phyloP scores from a whole-genome alignment of 2,329 filamentous ascomycete species.

The Aspergillus sp. region DNA sequence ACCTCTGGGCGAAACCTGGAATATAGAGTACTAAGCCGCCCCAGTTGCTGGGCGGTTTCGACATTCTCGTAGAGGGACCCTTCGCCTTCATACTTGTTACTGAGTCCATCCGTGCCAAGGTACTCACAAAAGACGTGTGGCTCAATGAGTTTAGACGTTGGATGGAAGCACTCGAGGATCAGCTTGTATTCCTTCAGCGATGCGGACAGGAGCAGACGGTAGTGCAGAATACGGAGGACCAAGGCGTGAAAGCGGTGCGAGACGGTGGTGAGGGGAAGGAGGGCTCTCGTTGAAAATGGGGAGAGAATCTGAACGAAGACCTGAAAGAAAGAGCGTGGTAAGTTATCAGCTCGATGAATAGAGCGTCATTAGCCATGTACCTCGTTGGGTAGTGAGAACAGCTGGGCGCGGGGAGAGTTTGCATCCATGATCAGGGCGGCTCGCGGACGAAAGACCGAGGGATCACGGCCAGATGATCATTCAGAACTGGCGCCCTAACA shows the following conservation, averaged over 20 bases:
- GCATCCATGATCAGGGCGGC: conserved; percentile 9
- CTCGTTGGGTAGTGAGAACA: conserved; percentile 36
- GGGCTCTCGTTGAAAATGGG: conserved; percentile 47
- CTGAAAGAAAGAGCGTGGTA: conserved; percentile 28
- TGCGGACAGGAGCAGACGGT: conserved; percentile 60
- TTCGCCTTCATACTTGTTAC: conserved; percentile 38
- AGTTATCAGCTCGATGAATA: not conserved
- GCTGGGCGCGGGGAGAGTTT: conserved; percentile 8
- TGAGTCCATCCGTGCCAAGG: conserved; percentile 61
- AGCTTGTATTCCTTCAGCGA: conserved; percentile 62
- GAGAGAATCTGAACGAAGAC: conserved; percentile 53
- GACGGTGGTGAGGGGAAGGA: conserved; percentile 57
- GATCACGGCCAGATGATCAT: not conserved
- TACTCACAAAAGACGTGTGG: conserved; percentile 69
- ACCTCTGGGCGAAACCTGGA: conserved; percentile 67
- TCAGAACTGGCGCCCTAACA: no score
- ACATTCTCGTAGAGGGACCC: conserved; percentile 37
- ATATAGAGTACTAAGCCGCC: conserved; percentile 58
- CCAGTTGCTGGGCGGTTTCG: conserved; percentile 33
- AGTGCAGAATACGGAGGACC: conserved; percentile 62
- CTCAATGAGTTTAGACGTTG: conserved; percentile 64
- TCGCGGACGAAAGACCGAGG: not conserved
- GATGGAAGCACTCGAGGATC: conserved; percentile 76
- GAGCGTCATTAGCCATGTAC: conserved; percentile 13
- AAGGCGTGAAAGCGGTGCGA: conserved; percentile 64